phyloP scores from a whole-genome alignment of 2,329 filamentous ascomycete genomes.

The Botryotinia convoluta region DNA sequence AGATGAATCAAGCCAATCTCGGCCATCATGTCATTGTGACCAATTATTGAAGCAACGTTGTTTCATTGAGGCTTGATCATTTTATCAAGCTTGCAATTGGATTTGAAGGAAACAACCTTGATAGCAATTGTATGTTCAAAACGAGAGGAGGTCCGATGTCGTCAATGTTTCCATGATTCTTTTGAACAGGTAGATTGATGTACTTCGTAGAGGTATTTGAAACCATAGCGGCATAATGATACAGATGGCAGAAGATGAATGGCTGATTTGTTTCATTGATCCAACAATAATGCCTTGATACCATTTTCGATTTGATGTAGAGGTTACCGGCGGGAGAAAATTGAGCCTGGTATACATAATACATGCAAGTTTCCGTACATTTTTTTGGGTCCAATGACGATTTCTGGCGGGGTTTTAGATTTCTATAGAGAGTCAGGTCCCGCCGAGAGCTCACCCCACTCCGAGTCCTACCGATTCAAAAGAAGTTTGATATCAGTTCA shows the following conservation, averaged over 20 bases:
- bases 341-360: neutral
- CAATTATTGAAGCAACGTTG: slow-evolving; percentile 7
- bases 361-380: neutral
- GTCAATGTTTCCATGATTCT: neutral
- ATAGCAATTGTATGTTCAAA: neutral
- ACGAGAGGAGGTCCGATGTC: neutral
- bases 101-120: neutral
- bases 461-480: slow-evolving; percentile 13
- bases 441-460: slow-evolving; percentile 16
- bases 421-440: slow-evolving; percentile 6
- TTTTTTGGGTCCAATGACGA: slow-evolving; percentile 16
- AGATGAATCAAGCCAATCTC: slow-evolving; percentile 8
- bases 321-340: neutral
- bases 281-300: neutral
- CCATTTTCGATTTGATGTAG: neutral
- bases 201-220: neutral
- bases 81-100: neutral
- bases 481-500: slow-evolving; percentile 17
- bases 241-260: slow-evolving; percentile 1
- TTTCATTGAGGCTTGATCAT: neutral
- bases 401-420: slow-evolving; percentile 17
- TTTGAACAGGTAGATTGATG: neutral
- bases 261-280: neutral
- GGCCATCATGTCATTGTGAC: neutral
- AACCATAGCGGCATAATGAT: neutral